phyloP scores from a whole-genome alignment of 2,329 filamentous ascomycete species.

The Talaromyces sp. region DNA sequence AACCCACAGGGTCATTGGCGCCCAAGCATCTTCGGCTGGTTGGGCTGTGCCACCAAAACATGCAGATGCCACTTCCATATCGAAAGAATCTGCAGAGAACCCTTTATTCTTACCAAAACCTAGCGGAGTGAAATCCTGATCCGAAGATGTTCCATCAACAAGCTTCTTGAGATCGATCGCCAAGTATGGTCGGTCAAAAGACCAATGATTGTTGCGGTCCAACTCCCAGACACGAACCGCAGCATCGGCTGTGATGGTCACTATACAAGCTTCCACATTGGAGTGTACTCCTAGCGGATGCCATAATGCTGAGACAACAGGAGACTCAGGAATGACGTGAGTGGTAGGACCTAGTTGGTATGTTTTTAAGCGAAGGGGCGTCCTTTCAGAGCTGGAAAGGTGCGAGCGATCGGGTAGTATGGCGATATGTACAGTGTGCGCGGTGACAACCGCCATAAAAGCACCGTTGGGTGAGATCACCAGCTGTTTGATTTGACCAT shows the following conservation, averaged over 20 bases:
- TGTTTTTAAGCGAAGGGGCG: conserved; percentile 72
- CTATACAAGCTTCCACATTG: conserved; percentile 66
- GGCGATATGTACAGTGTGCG: conserved; percentile 81
- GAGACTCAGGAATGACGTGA: conserved; percentile 79
- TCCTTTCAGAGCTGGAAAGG: conserved; percentile 62
- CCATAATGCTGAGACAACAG: conserved; percentile 79
- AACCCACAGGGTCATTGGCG: conserved; percentile 92
- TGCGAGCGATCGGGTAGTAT: conserved; percentile 77
- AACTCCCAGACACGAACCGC: conserved; percentile 88
- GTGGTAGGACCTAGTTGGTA: conserved; percentile 90
- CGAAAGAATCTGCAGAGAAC: conserved; percentile 82
- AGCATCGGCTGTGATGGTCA: conserved; percentile 84
- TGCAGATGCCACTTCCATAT: conserved; percentile 90
- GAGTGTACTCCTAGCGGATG: conserved; percentile 73
- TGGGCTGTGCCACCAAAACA: conserved; percentile 71
- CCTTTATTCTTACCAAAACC: conserved; percentile 67
- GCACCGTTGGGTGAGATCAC: conserved; percentile 75
- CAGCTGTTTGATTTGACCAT: conserved; percentile 78
- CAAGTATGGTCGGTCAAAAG: conserved; percentile 76
- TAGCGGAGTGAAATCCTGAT: conserved; percentile 78
- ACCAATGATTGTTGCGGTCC: conserved; percentile 75
- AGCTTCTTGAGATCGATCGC: conserved; percentile 86
- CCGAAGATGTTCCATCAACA: conserved; percentile 72
- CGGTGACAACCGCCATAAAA: conserved; percentile 78
- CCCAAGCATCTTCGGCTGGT: conserved; percentile 66